Base-by-base conservation (phyloP, 73 alveolate species). In the Paramecium tetraurelia region DNA sequence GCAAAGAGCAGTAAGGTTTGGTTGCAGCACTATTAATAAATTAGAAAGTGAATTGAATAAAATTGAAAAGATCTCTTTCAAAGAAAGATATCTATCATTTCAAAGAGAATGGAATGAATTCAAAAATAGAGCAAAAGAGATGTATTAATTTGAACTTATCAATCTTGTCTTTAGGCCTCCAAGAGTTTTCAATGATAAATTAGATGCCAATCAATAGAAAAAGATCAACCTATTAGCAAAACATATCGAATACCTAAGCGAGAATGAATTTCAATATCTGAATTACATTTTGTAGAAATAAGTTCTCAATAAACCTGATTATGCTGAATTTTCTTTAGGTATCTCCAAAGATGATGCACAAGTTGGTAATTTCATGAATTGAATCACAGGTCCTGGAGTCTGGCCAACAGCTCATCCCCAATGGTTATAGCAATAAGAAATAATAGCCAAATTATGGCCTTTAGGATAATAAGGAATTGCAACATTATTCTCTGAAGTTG, bases 401-500 rank as follows among this genome's bases (percentile, higher is more conserved):
- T 85, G 94, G 94, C 92, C 92, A 40, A 46, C 85, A 41, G 94
- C 94, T 24, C 68, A 89, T 83, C 94, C 94, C 48, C 27, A 71
- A 77, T 89, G 94, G 94, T 72, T 89, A 76, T 72, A 41, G 24
- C 36, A 89, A 89, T 72, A 89, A 53, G 94, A 89, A 71, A 85
- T 44, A 18, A 89, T 89, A 40, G 89, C 94, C 2, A 89, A 89
- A 83, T 89, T 89, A 89, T 89, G 94, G 94, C 94, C 94, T 89
- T 77, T 83, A 46, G 94, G 94, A 59, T 89, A 89, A 89, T 59
- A 77, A 58, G 94, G 94, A 70, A 21, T 89, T 22, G 86, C 94
- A 21, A n/a, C 86, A 41, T 29, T 89, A 89, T 89, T 89, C 46
- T 58, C 85, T 44, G 94, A 83, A 44, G 53, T 89, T 24, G 75